Percentiles rank a stretch among this genome's conserved stretches.
Evolutionary conservation across 805 yeast genomes (phyloP).

Genomic region (Yarrowia divulgata): DNA sequence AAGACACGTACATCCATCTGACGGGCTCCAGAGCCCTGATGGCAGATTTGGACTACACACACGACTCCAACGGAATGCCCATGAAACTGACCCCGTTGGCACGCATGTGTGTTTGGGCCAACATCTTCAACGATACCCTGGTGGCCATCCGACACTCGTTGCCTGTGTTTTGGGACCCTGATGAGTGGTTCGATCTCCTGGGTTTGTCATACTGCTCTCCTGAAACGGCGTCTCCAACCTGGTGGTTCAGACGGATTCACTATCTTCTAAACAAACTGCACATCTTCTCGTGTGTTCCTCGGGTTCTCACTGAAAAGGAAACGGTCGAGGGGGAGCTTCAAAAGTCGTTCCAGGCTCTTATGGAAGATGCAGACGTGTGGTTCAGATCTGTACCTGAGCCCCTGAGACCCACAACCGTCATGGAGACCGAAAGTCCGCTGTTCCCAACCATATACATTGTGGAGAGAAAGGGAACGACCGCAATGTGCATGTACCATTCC

Average conservation of each 20-base stretch:
- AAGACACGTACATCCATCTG: slow-evolving; percentile 27
- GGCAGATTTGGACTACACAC: slow-evolving; percentile 21
- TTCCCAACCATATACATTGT: slow-evolving; percentile 19
- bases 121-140: slow-evolving; percentile 32
- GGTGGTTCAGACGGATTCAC: slow-evolving; percentile 33
- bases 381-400: slow-evolving; percentile 7
- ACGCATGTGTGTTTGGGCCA: slow-evolving; percentile 28
- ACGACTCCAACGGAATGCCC: slow-evolving; percentile 2
- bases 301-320: slow-evolving; percentile 10
- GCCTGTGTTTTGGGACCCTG: slow-evolving; percentile 32
- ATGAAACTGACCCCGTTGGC: slow-evolving; percentile 16
- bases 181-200: slow-evolving; percentile 31
- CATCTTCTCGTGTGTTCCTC: slow-evolving; percentile 14
- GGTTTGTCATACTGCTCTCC: slow-evolving; percentile 4
- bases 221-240: slow-evolving; percentile 23
- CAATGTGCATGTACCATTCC: slow-evolving; percentile 35
- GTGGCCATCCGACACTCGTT: slow-evolving; percentile 33
- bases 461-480: slow-evolving; percentile 16
- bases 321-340: neutral
- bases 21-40: slow-evolving; percentile 28
- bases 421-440: slow-evolving; percentile 13
- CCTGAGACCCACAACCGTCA: slow-evolving; percentile 16
- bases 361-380: slow-evolving; percentile 25
- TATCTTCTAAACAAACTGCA: slow-evolving; percentile 20
- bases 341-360: slow-evolving; percentile 16